These are phyloP conservation scores for Dovyalis caffra DNA, from an alignment of 345 rosid genomes.

Conservation along the genomic window DNA sequence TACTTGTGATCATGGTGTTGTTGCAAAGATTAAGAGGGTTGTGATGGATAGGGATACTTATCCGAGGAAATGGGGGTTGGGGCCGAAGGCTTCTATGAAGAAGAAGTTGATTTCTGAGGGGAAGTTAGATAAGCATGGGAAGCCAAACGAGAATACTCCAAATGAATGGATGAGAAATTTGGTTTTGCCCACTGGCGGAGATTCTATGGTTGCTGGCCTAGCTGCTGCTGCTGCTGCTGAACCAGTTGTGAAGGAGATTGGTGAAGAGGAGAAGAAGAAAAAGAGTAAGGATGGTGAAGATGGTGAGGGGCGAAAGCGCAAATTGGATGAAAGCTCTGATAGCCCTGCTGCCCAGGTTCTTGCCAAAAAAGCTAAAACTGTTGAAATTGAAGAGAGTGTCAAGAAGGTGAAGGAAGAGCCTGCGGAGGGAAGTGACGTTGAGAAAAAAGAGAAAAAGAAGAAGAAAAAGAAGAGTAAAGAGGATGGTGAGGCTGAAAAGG, in stretches of 20 bases:
- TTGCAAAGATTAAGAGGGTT: conserved; percentile 93
- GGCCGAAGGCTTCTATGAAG: conserved; percentile 84
- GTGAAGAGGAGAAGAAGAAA: conserved; percentile 41
- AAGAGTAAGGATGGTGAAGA: conserved; percentile 30
- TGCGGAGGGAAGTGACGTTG: not conserved
- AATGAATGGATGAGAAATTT: conserved; percentile 76
- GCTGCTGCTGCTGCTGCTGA: conserved; percentile 54
- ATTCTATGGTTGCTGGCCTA: conserved; percentile 61
- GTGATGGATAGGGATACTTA: conserved; percentile 98
- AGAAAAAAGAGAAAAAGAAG: conserved; percentile 42
- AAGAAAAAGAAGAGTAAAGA: conserved; percentile 53
- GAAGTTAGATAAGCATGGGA: conserved; percentile 84
- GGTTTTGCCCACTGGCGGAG: conserved; percentile 69
- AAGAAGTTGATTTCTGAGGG: conserved; percentile 82
- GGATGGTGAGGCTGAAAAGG: conserved; percentile 29
- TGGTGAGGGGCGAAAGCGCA: conserved; percentile 53
- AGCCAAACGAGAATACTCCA: conserved; percentile 77
- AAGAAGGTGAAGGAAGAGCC: conserved; percentile 17
- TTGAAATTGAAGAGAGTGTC: conserved; percentile 18
- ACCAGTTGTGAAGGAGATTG: conserved; percentile 1
- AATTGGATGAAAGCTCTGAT: conserved; percentile 41
- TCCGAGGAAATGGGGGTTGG: conserved; percentile 96
- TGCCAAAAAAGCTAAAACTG: conserved; percentile 56
- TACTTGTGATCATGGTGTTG: conserved; percentile 93
- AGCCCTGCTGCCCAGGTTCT: conserved; percentile 39